Evolutionary conservation across 805 yeast species (phyloP), one percentile per base, ranked within the genome.

Genomic region (Hemisphaericaspora nanyangensis): DNA sequence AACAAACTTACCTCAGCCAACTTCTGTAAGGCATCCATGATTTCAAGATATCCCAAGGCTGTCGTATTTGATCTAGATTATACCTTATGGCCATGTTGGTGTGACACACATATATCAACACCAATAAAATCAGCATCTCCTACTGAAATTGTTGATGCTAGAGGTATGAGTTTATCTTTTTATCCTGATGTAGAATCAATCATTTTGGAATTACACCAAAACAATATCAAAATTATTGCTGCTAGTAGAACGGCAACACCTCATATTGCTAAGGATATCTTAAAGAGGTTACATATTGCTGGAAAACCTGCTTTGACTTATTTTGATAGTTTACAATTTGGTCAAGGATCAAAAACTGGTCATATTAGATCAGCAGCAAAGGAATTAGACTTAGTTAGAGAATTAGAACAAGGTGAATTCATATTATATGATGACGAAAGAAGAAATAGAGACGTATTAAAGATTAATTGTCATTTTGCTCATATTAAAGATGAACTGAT

Each of bases 241-340:
- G 96, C 96, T 0, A 82, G 91, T 18, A 68, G 95, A 48, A 88
- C 96, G 0, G 76, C 77, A 44, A 77, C 87, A 1, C 95, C 95
- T 0, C 68, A 74, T n/a, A 64, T 83, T n/a, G 96, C 96, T 2
- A 68, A 69, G 46, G 76, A 78, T 38, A 58, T 88, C 52, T 60
- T 87, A 37, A 64, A 70, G 7, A 56, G 71, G 40, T 68, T 84
- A 26, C 67, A 72, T 27, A 60, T 87, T 1, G 72, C 73, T 31
- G 74, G 68, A n/a, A 65, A 61, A 31, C 80, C 83, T 0, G 68
- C 79, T n/a, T 58, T 65, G 13, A 51, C 65, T 10, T 68, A 64
- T 35, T 81, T 87, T 46, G 79, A 76, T 45, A 74, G 71, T 29
- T 58, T 75, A 35, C 84, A 82, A 54, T 83, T 87, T 82, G 90